Evolutionary conservation across 129 eudicot genomes (phyloP), one percentile per base, ranked within the genome.

Genomic region (Mikania micrantha): DNA sequence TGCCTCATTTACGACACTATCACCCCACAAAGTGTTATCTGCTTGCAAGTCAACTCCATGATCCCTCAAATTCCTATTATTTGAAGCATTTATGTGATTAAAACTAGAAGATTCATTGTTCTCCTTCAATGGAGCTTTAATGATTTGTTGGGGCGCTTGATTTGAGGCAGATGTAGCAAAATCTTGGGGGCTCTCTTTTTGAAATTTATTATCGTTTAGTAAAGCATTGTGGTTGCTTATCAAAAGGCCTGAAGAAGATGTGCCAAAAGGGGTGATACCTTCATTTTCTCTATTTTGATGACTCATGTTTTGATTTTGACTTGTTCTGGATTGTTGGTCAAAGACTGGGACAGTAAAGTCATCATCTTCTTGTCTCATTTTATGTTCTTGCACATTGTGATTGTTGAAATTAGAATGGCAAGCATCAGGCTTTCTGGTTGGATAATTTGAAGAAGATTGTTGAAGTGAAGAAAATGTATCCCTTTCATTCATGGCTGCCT

Each of bases 281-380:
- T 75, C 86, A 64, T 38, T 70, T 69, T 68, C 80, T 27, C 47
- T 54, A 5, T 53, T 72, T 78, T 77, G 76, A 70, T 63, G 52
- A 61, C 69, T 76, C 50, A 58, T 64, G 8, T 69, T 59, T 15
- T 67, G 69, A 32, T 80, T 80, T 61, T 70, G 81, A 71, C 72
- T 74, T 17, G 76, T 68, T 9, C 66, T 80, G 10, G 90, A 67
- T 44, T 85, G 92, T 32, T 85, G 92, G 70, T 77, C 64, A 56
- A 94, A 89, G 7, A 90, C 76, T 6, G 99, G 99, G 60, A 87
- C 97, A 47, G 68, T 69, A 47, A 80, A 89, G 41, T 94, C 97
- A 61, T 94, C 97, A 34, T 88, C 93, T 11, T 86, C 97, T 38
- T 44, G 82, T 69, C 69, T 81, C 73, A 48, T 86, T 68, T 66